These are phyloP conservation scores for Nigrospora osmanthi DNA, from an alignment of 2,329 filamentous ascomycete genomes.

Conservation along the genomic window DNA sequence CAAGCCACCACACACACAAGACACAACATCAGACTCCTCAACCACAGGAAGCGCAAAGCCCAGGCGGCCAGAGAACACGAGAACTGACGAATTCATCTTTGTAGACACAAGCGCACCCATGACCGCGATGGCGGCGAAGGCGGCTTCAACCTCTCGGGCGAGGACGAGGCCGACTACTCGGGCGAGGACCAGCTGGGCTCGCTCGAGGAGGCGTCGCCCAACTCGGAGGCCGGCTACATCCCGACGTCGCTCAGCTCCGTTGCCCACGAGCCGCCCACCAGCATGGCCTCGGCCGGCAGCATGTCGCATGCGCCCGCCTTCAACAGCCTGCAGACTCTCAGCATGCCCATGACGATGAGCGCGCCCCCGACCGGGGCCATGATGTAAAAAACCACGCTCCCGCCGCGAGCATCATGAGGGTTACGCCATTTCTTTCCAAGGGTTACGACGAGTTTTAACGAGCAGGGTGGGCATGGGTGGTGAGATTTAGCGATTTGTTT, in stretches of 20 bases:
- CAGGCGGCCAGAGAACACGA: not conserved
- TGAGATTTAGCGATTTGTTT: slow-evolving; percentile 12
- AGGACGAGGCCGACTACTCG: slow-evolving; percentile 75
- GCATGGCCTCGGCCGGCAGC: slow-evolving; percentile 10
- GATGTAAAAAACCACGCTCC: slow-evolving; percentile 16
- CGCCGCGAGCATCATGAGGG: slow-evolving; percentile 9
- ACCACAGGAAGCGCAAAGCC: slow-evolving; percentile 1
- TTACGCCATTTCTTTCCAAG: slow-evolving; percentile 9
- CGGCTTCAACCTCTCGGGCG: slow-evolving; percentile 60
- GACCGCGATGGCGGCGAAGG: slow-evolving; percentile 57
- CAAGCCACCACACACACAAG: slow-evolving; percentile 26
- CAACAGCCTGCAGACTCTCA: slow-evolving; percentile 53
- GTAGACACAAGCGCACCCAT: slow-evolving; percentile 76
- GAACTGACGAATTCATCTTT: slow-evolving; percentile 29
- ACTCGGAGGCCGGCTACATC: slow-evolving; percentile 58
- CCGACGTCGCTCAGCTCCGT: slow-evolving; percentile 41
- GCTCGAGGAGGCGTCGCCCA: slow-evolving; percentile 70
- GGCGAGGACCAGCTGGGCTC: slow-evolving; percentile 80
- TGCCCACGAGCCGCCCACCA: slow-evolving; percentile 22
- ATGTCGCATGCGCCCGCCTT: slow-evolving; percentile 31
- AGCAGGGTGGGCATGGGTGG: not conserved
- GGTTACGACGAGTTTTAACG: slow-evolving; percentile 8
- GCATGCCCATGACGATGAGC: slow-evolving; percentile 59
- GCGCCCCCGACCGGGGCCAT: slow-evolving; percentile 33
- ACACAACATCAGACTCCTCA: slow-evolving; percentile 13